A percentile compares a stretch with the other conserved stretches of the same genome.
phyloP scores from a whole-genome alignment of 2,329 filamentous ascomycete species.

The Exophiala lecanii-corni region DNA sequence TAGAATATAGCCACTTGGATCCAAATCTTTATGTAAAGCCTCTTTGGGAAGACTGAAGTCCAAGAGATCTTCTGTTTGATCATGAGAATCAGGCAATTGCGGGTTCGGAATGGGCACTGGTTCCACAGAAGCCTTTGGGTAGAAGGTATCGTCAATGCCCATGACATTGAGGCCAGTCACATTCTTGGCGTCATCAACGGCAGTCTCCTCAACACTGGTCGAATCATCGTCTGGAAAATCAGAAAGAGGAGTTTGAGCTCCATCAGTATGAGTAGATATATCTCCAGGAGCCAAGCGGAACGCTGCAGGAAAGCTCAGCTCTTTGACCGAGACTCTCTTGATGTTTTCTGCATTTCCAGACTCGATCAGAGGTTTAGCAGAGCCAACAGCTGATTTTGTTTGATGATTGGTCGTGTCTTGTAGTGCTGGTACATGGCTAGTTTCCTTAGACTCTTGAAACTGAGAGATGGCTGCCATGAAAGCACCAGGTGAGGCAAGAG shows the following conservation, averaged over 20 bases:
- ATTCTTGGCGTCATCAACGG: background rate
- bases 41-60: background rate
- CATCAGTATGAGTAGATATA: slow-evolving; percentile 17
- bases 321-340: slow-evolving; percentile 9
- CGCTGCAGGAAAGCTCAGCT: slow-evolving; percentile 10
- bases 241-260: slow-evolving; percentile 10
- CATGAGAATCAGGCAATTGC: background rate
- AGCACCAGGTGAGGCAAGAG: background rate
- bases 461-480: background rate
- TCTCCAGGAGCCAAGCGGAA: slow-evolving; percentile 5
- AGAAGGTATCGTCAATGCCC: slow-evolving; percentile 2
- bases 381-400: background rate
- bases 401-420: background rate
- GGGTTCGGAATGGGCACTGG: background rate
- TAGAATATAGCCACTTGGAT: background rate
- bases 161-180: slow-evolving; percentile 12
- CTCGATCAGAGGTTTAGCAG: background rate
- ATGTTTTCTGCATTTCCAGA: background rate
- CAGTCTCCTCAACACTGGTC: background rate
- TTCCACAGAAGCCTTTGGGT: background rate
- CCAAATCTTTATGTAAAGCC: background rate
- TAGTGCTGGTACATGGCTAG: background rate
- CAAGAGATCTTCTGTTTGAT: background rate
- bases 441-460: background rate
- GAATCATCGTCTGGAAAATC: background rate